Evolutionary conservation across 305 asterid species (phyloP).

Genomic region (Fraxinus latifolia): DNA sequence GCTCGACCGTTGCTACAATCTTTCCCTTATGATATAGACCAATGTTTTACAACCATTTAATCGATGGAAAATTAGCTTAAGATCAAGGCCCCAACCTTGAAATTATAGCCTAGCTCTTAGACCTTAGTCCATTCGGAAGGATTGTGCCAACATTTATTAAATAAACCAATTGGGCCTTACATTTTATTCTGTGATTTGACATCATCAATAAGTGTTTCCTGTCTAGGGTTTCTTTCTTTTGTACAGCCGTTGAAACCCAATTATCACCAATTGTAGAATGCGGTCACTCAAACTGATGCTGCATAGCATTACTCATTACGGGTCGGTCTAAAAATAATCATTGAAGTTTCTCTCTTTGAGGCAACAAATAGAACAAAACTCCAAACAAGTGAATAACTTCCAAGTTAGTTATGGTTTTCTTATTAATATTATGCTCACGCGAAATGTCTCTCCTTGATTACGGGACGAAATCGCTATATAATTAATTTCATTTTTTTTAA

Average conservation of each 20-base stretch:
- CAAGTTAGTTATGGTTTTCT: constrained; percentile 23
- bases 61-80: neutral
- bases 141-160: neutral
- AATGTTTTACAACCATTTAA: neutral
- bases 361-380: neutral
- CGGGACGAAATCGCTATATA: constrained; percentile 20
- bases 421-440: constrained; percentile 27
- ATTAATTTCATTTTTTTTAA: neutral
- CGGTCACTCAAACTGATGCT: neutral
- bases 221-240: neutral
- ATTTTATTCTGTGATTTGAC: neutral
- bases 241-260: neutral
- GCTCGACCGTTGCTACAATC: neutral
- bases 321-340: neutral
- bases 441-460: constrained; percentile 22
- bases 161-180: neutral
- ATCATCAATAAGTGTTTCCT: neutral
- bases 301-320: neutral
- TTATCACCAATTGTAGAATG: neutral
- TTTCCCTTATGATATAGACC: neutral
- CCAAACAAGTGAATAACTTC: neutral
- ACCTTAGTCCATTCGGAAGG: neutral
- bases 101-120: neutral
- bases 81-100: neutral
- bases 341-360: neutral